Percentiles rank a stretch among this genome's conserved stretches.
phyloP scores from a whole-genome alignment of 2,329 filamentous ascomycete genomes.

The Myotisia sp. region DNA sequence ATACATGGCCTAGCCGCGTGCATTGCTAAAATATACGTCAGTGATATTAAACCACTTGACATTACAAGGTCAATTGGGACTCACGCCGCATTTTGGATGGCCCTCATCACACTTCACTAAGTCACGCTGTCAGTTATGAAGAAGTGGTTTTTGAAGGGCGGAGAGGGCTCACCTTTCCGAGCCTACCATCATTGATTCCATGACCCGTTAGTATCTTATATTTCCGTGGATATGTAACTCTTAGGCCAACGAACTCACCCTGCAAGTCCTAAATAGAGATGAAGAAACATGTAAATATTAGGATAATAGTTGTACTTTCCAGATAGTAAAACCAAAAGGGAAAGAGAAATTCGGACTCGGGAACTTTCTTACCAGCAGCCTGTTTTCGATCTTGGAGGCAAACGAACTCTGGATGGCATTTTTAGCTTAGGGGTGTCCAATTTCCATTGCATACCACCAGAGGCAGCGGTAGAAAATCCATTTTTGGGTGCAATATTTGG shows the following conservation, averaged over 20 bases:
- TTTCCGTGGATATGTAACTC: too few species aligned
- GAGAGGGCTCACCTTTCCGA: slow-evolving; percentile 29
- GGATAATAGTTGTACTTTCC: slow-evolving; percentile 6
- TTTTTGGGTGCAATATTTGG: slow-evolving; percentile 35
- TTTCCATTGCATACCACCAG: slow-evolving; percentile 21
- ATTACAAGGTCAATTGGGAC: slow-evolving; percentile 13
- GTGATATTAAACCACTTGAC: background rate
- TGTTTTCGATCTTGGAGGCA: slow-evolving; percentile 40
- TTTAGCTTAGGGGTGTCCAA: slow-evolving; percentile 19
- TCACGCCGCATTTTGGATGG: slow-evolving; percentile 40
- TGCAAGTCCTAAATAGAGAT: slow-evolving; percentile 26
- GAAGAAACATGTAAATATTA: too few species aligned
- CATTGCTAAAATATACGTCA: slow-evolving; percentile 32
- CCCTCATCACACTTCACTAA: slow-evolving; percentile 44
- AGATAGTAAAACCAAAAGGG: background rate
- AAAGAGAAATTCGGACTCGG: slow-evolving; percentile 1
- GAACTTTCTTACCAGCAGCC: slow-evolving; percentile 36
- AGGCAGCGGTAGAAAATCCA: slow-evolving; percentile 19
- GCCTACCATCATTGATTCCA: too few species aligned
- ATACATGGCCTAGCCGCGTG: slow-evolving; percentile 40
- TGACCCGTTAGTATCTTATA: too few species aligned
- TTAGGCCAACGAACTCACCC: too few species aligned
- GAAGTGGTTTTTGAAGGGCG: too few species aligned
- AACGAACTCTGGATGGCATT: slow-evolving; percentile 30
- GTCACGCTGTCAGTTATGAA: slow-evolving; percentile 7